Conservation (phyloP, 176 grass and related monocot genomes). For the Ensete glaucum region DNA sequence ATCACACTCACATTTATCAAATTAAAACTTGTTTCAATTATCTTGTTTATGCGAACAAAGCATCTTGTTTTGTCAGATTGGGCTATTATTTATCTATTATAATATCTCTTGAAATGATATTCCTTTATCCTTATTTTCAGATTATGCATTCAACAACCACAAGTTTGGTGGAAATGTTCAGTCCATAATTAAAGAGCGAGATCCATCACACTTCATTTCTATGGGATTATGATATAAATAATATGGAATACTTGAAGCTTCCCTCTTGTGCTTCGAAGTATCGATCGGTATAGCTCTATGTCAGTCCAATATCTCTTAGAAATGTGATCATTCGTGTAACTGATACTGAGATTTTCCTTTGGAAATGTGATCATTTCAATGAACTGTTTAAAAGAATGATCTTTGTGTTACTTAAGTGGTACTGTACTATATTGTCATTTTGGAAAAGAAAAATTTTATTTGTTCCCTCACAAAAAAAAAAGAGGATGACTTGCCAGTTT, state of each 20-base stretch:
- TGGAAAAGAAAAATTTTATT: no score
- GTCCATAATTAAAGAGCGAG: constrained; percentile 78
- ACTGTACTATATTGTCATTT: no score
- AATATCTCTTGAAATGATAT: not conserved
- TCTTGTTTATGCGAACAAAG: not conserved
- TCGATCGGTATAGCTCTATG: constrained; percentile 31
- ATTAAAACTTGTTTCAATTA: not conserved
- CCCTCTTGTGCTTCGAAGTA: constrained; percentile 60
- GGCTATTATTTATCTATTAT: not conserved
- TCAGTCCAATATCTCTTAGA: not conserved
- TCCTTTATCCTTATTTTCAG: constrained; percentile 31
- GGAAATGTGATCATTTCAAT: no score
- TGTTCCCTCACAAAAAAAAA: no score
- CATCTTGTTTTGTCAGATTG: not conserved
- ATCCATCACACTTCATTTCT: constrained; percentile 96
- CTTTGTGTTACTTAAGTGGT: no score
- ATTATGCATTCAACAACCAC: constrained; percentile 61
- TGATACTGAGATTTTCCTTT: not conserved
- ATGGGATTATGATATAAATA: constrained; percentile 84
- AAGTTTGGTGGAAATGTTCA: constrained; percentile 98
- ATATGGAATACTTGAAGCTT: constrained; percentile 81
- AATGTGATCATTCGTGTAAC: not conserved
- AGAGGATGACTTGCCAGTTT: no score
- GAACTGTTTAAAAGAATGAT: no score
- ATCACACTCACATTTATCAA: no score